Percentiles rank a stretch among this genome's conserved stretches.
phyloP scores from a whole-genome alignment of 148 eudicot genomes.

The Heliosperma pusillum region DNA sequence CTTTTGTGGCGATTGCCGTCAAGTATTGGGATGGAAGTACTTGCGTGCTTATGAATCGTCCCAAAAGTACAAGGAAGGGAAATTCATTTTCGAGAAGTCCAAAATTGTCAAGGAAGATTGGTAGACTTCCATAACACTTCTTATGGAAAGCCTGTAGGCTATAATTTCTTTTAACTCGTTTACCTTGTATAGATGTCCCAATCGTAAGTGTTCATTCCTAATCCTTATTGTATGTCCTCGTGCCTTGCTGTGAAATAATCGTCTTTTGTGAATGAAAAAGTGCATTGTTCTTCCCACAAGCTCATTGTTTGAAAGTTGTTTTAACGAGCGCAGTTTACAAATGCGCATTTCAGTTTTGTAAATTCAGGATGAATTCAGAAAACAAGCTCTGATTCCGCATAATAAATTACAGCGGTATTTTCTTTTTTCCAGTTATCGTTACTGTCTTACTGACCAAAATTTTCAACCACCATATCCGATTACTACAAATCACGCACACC shows the following conservation, averaged over 20 bases:
- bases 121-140: constrained; percentile 27
- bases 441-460: neutral
- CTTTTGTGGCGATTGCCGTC: constrained; percentile 42
- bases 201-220: constrained; percentile 22
- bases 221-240: neutral
- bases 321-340: neutral
- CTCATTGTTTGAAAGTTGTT: neutral
- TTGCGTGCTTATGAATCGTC: constrained; percentile 50
- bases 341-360: neutral
- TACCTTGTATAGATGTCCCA: constrained; percentile 23
- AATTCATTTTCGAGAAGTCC: constrained; percentile 49
- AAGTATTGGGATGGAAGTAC: constrained; percentile 57
- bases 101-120: constrained; percentile 59
- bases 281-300: neutral
- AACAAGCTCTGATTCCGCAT: neutral
- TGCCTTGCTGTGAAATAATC: neutral
- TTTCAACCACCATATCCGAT: neutral
- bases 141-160: constrained; percentile 6
- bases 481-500: neutral
- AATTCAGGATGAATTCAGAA: neutral
- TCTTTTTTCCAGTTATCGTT: neutral
- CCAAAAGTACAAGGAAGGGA: constrained; percentile 58
- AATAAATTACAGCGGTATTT: neutral
- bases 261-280: constrained; percentile 17
- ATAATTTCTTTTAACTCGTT: constrained; percentile 10